Conservation (phyloP, 169 alveolate genomes). For the Sarcocystis neurona region DNA sequence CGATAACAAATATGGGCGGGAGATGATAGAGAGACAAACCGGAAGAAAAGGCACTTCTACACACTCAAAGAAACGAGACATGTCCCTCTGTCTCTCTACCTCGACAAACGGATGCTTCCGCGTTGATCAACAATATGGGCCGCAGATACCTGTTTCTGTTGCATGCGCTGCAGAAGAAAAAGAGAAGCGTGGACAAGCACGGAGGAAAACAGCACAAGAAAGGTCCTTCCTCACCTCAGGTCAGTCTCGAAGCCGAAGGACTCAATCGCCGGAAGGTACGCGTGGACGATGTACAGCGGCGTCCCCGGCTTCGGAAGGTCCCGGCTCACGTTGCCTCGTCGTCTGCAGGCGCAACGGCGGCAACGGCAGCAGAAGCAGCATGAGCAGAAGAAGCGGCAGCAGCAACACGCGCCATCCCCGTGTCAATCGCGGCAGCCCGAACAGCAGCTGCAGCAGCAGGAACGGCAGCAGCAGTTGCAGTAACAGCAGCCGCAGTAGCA, state of each 20-base stretch:
- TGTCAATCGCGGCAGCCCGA: no score
- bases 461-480: neutral
- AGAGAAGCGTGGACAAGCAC: neutral
- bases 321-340: slow-evolving; percentile 90
- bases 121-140: no score
- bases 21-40: no score
- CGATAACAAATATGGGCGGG: no score
- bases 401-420: no score
- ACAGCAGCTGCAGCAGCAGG: no score
- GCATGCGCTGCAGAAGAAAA: neutral
- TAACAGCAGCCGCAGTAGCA: neutral
- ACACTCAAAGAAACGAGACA: no score
- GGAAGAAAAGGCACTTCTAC: no score
- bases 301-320: slow-evolving; percentile 93
- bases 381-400: slow-evolving; percentile 44
- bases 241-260: slow-evolving; percentile 99
- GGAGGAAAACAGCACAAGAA: neutral
- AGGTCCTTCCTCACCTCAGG: slow-evolving; percentile 76
- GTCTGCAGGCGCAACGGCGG: slow-evolving; percentile 67
- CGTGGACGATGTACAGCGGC: slow-evolving; percentile 93
- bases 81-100: no score
- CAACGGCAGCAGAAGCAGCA: slow-evolving; percentile 42
- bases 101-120: no score
- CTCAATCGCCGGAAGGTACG: slow-evolving; percentile 97
- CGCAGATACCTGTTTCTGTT: no score